Base-by-base conservation (phyloP, 371 early-diverging fungal species). In the Batkoa obscura region DNA sequence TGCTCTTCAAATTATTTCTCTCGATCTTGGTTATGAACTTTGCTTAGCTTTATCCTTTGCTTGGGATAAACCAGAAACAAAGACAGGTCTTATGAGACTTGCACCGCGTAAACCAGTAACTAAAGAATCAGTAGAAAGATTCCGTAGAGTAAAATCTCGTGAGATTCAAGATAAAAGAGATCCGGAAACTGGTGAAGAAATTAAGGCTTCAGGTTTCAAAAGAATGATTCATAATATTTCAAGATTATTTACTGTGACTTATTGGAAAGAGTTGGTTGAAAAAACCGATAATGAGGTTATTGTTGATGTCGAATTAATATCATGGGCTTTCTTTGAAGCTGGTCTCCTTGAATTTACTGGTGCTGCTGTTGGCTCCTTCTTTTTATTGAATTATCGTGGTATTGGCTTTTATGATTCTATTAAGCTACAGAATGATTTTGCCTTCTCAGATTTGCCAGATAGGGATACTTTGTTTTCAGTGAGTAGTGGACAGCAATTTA, bases 21-120 rank as follows among this genome's bases (percentile, higher is more conserved):
- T 91, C 42, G 94, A 95, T 76, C 77, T 95, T 39, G 91, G 93
- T 9, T 92, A 88, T 64, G 97, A 95, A 67, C 58, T 95, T 58
- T 72, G 85, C 61, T 70, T 79, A 15, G 89, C 94, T 9, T 69
- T 94, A 35, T 73, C 86, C 6, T 94, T 79, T 69, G 95, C 97
- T 15, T 96, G 79, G 79, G 97, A 96, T 69, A 69, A 70, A 9
- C 80, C 94, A 8, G 97, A 96, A 72, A 66, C 76, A 0, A 60
- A 63, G 45, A 72, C 60, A 32, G 83, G 84, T 41, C 64, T 95
- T 59, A 94, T 96, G 94, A 80, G 72, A 59, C 64, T 88, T 51
- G 76, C 73, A 43, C 97, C 97, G 37, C 83, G 95, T 55, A 86
- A 83, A 60, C 90, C 91, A 2, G 93, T 94, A 15, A 88, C 79